A percentile compares a stretch with the other conserved stretches of the same genome.
phyloP scores from a whole-genome alignment of 305 asterid genomes.

The Fraxinus sp. region DNA sequence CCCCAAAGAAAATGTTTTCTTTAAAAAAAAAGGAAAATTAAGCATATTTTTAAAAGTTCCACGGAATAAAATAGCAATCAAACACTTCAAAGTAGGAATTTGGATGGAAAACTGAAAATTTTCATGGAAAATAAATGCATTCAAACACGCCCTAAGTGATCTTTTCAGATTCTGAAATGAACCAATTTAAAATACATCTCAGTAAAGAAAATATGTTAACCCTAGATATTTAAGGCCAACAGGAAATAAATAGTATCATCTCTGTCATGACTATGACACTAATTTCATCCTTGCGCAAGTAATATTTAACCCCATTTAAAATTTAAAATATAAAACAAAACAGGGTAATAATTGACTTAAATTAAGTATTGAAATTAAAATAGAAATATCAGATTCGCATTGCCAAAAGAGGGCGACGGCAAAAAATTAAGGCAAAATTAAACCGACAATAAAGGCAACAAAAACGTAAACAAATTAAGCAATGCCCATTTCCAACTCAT shows the following conservation, averaged over 20 bases:
- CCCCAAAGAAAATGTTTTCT: neutral
- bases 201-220: neutral
- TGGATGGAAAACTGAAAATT: neutral
- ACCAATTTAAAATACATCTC: neutral
- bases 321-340: slow-evolving; percentile 5
- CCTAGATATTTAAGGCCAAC: slow-evolving; percentile 12
- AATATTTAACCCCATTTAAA: neutral
- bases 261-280: neutral
- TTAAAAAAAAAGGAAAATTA: neutral
- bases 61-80: neutral
- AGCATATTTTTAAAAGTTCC: neutral
- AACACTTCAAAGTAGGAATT: neutral
- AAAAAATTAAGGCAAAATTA: neutral
- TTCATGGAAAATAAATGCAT: too few relatives aligned
- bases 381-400: neutral
- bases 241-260: slow-evolving; percentile 9
- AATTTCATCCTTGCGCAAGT: neutral
- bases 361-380: neutral
- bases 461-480: neutral
- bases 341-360: slow-evolving; percentile 8
- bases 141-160: neutral
- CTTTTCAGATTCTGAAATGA: neutral
- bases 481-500: slow-evolving; percentile 13
- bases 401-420: neutral
- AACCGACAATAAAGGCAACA: slow-evolving; percentile 2